A percentile compares a stretch with the other conserved stretches of the same genome.
Evolutionary conservation across 768 basidiomycete species (phyloP).

Genomic region (Strobilomyces confusus): DNA sequence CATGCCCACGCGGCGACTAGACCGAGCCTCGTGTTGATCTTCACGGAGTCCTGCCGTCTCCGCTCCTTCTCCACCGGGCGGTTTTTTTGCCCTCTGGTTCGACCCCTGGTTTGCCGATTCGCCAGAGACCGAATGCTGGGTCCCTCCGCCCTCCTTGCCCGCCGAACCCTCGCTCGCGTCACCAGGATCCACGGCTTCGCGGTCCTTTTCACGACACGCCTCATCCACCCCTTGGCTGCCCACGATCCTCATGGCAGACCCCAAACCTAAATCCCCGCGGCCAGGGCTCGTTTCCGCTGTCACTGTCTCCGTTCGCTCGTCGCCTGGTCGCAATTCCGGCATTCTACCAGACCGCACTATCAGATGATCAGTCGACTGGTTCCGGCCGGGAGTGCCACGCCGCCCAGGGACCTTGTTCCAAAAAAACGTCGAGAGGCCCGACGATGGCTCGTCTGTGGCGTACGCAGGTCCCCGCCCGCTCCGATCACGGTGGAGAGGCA

Average conservation of each 20-base stretch:
- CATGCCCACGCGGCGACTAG: slow-evolving; percentile 41
- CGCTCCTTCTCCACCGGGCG: slow-evolving; percentile 17
- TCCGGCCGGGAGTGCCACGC: not conserved
- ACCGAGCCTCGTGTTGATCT: slow-evolving; percentile 36
- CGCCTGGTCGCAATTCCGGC: not conserved
- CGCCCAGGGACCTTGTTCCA: slow-evolving; percentile 1
- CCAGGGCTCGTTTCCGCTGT: not conserved
- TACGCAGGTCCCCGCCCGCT: slow-evolving; percentile 3
- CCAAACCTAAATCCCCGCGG: slow-evolving; percentile 23
- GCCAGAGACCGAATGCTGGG: not conserved
- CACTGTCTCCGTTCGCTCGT: not conserved
- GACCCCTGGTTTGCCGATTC: slow-evolving; percentile 5
- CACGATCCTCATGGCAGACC: slow-evolving; percentile 24
- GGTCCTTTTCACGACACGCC: slow-evolving; percentile 20
- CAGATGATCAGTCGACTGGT: slow-evolving; percentile 1
- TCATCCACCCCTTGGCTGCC: slow-evolving; percentile 19
- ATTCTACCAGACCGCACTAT: slow-evolving; percentile 6
- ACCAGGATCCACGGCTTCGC: slow-evolving; percentile 21
- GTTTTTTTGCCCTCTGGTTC: not conserved
- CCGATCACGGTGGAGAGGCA: slow-evolving; percentile 8
- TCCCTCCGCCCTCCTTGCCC: slow-evolving; percentile 1
- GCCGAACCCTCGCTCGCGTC: slow-evolving; percentile 15
- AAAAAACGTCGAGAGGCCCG: not conserved
- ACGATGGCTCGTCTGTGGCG: not conserved
- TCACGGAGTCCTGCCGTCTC: slow-evolving; percentile 16